phyloP scores from a whole-genome alignment of 352 stramenopile genomes.

The Phytophthora cajani region DNA sequence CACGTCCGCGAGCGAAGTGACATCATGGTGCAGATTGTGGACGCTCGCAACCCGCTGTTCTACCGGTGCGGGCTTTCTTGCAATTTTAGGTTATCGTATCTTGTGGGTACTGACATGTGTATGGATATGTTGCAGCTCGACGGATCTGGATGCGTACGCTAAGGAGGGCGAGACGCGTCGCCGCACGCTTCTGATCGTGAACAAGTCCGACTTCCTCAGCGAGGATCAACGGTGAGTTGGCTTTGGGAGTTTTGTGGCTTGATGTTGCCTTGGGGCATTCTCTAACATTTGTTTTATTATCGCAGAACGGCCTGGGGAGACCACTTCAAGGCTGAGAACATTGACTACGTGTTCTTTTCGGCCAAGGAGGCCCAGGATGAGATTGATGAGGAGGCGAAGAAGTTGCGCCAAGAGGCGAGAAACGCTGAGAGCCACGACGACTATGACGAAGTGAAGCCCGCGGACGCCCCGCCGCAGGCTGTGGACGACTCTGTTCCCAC shows the following conservation, averaged over 20 bases:
- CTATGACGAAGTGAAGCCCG: constrained; percentile 42
- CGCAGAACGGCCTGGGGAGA: constrained; percentile 90
- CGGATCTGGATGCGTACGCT: constrained; percentile 96
- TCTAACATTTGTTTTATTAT: constrained; percentile 4
- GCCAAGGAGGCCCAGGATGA: constrained; percentile 95
- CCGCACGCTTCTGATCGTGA: constrained; percentile 96
- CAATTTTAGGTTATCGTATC: neutral
- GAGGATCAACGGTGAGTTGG: constrained; percentile 82
- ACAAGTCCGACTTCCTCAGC: constrained; percentile 99
- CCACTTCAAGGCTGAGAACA: constrained; percentile 93
- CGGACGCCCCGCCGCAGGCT: constrained; percentile 14
- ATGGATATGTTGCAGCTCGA: constrained; percentile 66
- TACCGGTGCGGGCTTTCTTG: constrained; percentile 75
- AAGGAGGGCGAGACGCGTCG: constrained; percentile 91
- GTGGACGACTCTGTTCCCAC: neutral
- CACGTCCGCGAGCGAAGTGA: constrained; percentile 98
- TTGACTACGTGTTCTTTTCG: constrained; percentile 98
- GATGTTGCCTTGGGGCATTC: neutral
- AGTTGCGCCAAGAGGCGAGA: constrained; percentile 52
- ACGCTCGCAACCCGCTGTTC: constrained; percentile 98
- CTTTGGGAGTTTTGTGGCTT: neutral
- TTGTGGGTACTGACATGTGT: constrained; percentile 6
- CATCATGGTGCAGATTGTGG: constrained; percentile 98
- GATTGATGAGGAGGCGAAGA: constrained; percentile 85
- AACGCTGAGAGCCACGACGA: constrained; percentile 44